phyloP scores from a whole-genome alignment of 352 stramenopile species.

The Plasmopara halstedii region DNA sequence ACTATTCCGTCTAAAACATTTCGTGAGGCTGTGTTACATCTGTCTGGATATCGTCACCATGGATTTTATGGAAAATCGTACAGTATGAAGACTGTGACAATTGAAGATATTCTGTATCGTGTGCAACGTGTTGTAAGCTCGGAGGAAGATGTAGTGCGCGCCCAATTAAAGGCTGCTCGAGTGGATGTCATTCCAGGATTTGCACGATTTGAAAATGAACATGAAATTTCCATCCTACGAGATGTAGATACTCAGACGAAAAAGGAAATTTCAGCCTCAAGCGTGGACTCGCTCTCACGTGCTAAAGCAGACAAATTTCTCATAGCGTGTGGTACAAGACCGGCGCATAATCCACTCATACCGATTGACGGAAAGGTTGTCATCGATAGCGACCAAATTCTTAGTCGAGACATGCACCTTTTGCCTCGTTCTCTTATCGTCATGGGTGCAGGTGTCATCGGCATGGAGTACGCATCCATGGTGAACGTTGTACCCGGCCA shows the following conservation, averaged over 20 bases:
- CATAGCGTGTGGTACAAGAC: conserved; percentile 79
- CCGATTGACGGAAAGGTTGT: conserved; percentile 80
- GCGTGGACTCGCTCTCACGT: conserved; percentile 29
- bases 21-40: conserved; percentile 83
- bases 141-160: conserved; percentile 75
- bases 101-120: conserved; percentile 76
- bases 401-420: conserved; percentile 55
- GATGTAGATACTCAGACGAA: conserved; percentile 18
- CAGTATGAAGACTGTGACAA: conserved; percentile 75
- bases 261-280: not conserved
- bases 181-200: conserved; percentile 69
- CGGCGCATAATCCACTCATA: conserved; percentile 65
- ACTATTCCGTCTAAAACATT: conserved; percentile 88
- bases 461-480: conserved; percentile 90
- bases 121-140: conserved; percentile 72
- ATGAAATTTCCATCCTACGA: conserved; percentile 71
- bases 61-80: conserved; percentile 85
- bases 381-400: conserved; percentile 79
- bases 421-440: conserved; percentile 75
- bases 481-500: conserved; percentile 83
- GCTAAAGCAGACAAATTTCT: conserved; percentile 73
- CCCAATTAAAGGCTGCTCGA: conserved; percentile 66
- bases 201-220: conserved; percentile 60
- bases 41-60: conserved; percentile 86
- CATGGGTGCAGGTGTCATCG: conserved; percentile 79